Evolutionary conservation across 2,329 filamentous ascomycete genomes (phyloP), one percentile per base, ranked within the genome.

Genomic region (Fusarium anthophilum): DNA sequence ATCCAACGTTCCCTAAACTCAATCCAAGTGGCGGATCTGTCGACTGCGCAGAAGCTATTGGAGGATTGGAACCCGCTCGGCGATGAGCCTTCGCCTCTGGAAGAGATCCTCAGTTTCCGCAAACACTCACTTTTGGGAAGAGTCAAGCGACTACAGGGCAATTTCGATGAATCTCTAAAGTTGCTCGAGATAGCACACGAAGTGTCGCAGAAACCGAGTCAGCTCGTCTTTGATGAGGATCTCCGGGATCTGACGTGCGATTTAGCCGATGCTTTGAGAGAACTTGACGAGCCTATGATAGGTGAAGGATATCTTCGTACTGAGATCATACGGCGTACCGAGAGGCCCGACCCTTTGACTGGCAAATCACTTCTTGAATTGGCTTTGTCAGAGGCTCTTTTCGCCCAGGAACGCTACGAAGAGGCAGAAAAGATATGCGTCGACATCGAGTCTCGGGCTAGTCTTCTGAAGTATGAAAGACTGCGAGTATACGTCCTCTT

Each of bases 211-310:
- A 54, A 69, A 37, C 51, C 35, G 20, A 47, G 55, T 47, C 59
- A 58, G 15, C 53, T 76, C 20, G 28, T 73, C 26, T 73, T 77
- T 24, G 72, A 77, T 17, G 74, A 76, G 44, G 66, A 75, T 44
- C 58, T 75, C 10, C 66, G 74, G 11, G 74, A 77, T 51, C 60
- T 77, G 30, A 72, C 58, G 28, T 75, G 74, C 50, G 72, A 77
- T 22, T 70, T 73, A n/a, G 74, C 74, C 7, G 74, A 76, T 55
- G 61, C 74, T 32, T 32, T 76, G 13, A 62, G 74, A 43, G 74
- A 76, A 24, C 74, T 76, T 28, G 57, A 74, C 50, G 47, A 75
- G 12, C 64, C 74, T 37, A 39, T 32, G 41, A 35, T 28, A n/a
- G 70, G 69, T 22, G 72, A 77, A 50, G 45, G 35, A 7, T 66